phyloP scores from a whole-genome alignment of 208 protist species.

The Herpetomonas muscarum region DNA sequence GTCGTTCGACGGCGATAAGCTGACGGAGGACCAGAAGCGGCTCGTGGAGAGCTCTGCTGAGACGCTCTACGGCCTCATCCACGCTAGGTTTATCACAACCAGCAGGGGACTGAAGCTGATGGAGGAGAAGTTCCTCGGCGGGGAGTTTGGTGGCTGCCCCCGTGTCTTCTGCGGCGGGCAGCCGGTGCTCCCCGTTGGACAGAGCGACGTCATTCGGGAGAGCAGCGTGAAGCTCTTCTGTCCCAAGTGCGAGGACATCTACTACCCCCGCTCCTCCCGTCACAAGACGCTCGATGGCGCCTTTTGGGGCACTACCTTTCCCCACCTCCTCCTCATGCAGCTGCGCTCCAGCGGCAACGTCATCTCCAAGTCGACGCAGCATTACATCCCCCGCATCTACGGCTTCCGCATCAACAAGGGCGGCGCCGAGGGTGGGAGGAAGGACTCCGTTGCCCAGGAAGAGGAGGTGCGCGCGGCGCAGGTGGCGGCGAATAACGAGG shows the following conservation, averaged over 20 bases:
- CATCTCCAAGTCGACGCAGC: slow-evolving; percentile 51
- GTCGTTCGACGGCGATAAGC: slow-evolving; percentile 71
- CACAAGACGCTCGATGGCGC: slow-evolving; percentile 95
- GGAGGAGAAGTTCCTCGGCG: slow-evolving; percentile 95
- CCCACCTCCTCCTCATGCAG: slow-evolving; percentile 91
- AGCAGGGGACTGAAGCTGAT: slow-evolving; percentile 94
- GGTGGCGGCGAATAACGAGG: too few relatives aligned
- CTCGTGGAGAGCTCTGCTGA: slow-evolving; percentile 95
- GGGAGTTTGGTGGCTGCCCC: slow-evolving; percentile 96
- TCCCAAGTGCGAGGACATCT: slow-evolving; percentile 97
- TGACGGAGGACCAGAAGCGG: slow-evolving; percentile 96
- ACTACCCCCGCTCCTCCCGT: slow-evolving; percentile 90
- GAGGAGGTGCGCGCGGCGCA: not conserved
- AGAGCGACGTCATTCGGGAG: slow-evolving; percentile 93
- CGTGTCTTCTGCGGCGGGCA: slow-evolving; percentile 96
- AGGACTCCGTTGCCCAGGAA: not conserved
- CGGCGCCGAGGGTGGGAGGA: slow-evolving; percentile 6
- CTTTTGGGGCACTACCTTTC: slow-evolving; percentile 98
- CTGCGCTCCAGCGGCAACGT: slow-evolving; percentile 53
- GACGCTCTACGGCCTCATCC: slow-evolving; percentile 98
- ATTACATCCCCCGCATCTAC: slow-evolving; percentile 96
- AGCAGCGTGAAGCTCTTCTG: slow-evolving; percentile 96
- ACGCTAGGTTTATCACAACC: slow-evolving; percentile 98
- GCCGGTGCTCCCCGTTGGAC: slow-evolving; percentile 93
- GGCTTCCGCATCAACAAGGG: slow-evolving; percentile 94